phyloP scores from a whole-genome alignment of 805 yeast genomes.

The Lipomyces sp. region DNA sequence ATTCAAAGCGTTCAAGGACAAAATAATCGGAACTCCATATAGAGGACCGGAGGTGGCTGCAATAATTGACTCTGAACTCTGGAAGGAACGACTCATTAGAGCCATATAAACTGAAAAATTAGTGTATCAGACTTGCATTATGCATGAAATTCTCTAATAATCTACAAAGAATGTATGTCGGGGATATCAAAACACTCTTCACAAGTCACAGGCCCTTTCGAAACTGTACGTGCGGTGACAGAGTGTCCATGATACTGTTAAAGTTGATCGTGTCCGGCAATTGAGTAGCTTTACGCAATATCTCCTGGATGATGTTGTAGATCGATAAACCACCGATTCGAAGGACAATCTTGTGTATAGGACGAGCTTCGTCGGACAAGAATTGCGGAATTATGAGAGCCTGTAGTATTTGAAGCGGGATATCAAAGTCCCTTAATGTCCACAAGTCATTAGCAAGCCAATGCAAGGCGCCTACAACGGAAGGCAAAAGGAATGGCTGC shows the following conservation, averaged over 20 bases:
- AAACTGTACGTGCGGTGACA: conserved; percentile 30
- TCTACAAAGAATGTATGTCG: neutral
- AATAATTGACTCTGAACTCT: conserved; percentile 5
- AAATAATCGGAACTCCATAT: conserved; percentile 20
- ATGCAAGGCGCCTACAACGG: conserved; percentile 58
- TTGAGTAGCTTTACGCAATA: conserved; percentile 28
- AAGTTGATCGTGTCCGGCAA: conserved; percentile 29
- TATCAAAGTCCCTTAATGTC: conserved; percentile 45
- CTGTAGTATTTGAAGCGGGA: conserved; percentile 49
- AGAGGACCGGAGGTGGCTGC: conserved; percentile 10
- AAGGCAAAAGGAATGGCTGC: conserved; percentile 72
- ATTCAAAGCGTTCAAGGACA: neutral
- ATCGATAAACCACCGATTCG: conserved; percentile 39
- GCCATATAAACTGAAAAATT: conserved; percentile 7
- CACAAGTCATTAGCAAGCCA: conserved; percentile 55
- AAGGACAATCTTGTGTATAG: conserved; percentile 52
- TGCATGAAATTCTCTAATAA: neutral
- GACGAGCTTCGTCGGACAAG: conserved; percentile 53
- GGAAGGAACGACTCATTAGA: conserved; percentile 18
- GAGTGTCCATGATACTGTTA: conserved; percentile 19
- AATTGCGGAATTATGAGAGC: conserved; percentile 52
- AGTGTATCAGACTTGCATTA: neutral
- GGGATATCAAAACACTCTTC: neutral
- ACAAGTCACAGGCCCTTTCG: conserved; percentile 16
- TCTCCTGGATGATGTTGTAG: conserved; percentile 39